Base-by-base conservation (phyloP, 192 early-diverging fungal species). In the Pilaira anomala region DNA sequence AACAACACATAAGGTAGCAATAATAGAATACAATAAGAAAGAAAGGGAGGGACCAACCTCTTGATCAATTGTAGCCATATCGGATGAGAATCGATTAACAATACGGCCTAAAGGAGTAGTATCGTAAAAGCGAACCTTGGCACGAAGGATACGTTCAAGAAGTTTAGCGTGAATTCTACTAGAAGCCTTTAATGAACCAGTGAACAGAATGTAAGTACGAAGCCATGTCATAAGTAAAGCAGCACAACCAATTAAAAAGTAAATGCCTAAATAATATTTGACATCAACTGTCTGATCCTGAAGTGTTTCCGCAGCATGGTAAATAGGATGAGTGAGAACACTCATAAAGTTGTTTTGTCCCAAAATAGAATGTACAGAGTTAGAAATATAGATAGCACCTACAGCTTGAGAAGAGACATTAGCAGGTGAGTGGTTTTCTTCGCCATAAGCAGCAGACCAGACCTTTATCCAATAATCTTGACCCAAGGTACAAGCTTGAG, bases 81-180 rank as follows among this genome's bases (percentile, higher is more conserved):
- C 93, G 14, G 88, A 87, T 26, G 90, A 89, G 66, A 93, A 95
- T 44, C 96, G 75, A 72, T 95, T 71, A 26, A 72, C 78, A 50
- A 92, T 87, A n/a, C 89, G 84, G 29, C 93, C 93, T 16, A 92
- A 78, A 7, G 95, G 95, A n/a, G 90, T 93, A 18, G 86, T 86
- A 64, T 95, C 93, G 72, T 91, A 97, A 83, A 95, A 97, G 21
- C 87, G 83, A 30, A 94, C 79, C 66, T 87, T 87, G 3, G 91
- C 87, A 25, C 79, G 83, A 19, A 85, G 63, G 26, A 92, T 77
- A 29, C 79, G 59, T 13, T 66, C 73, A 25, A 92, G 56, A 24
- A 90, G 71, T 21, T 71, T 75, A 21, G 61, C 40, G 59, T 92
- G 90, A 48, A 92, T 51, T 0, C 56, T 64, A 3, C 73, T 75